These are phyloP conservation scores for Brassica napus DNA, from an alignment of 345 rosid genomes.

Conservation along the genomic window DNA sequence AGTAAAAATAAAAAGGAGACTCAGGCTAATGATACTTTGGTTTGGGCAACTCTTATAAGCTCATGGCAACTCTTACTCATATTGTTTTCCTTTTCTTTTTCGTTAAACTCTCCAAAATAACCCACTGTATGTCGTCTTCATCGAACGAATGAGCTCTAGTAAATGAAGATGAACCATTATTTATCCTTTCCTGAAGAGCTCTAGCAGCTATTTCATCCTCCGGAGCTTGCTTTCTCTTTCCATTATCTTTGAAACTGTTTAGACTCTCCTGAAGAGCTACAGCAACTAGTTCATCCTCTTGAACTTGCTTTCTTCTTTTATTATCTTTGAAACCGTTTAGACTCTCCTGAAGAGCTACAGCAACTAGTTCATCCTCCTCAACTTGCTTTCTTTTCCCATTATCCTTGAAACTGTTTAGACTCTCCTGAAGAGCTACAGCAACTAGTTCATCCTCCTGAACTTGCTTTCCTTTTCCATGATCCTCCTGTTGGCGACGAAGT, in stretches of 20 bases:
- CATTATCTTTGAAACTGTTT: not conserved
- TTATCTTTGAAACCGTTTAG: not conserved
- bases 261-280: not conserved
- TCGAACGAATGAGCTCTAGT: not conserved
- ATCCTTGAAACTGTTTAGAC: not conserved
- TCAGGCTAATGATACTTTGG: not conserved
- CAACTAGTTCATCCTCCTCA: not conserved
- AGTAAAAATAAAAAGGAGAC: not conserved
- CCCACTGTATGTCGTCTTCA: not conserved
- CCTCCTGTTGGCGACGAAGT: not conserved
- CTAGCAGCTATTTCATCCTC: not conserved
- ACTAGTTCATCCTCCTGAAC: not conserved
- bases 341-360: not conserved
- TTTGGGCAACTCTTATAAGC: not conserved
- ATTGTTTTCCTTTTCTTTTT: not conserved
- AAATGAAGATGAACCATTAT: not conserved
- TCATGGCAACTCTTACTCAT: not conserved
- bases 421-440: not conserved
- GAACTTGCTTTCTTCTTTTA: not conserved
- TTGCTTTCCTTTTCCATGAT: not conserved
- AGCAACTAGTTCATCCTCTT: not conserved
- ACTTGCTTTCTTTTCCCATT: not conserved
- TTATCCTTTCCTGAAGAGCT: not conserved
- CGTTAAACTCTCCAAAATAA: not conserved
- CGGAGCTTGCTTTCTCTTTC: not conserved